Conservation (phyloP, 768 basidiomycete species). For the Crassisporium funariophilum region DNA sequence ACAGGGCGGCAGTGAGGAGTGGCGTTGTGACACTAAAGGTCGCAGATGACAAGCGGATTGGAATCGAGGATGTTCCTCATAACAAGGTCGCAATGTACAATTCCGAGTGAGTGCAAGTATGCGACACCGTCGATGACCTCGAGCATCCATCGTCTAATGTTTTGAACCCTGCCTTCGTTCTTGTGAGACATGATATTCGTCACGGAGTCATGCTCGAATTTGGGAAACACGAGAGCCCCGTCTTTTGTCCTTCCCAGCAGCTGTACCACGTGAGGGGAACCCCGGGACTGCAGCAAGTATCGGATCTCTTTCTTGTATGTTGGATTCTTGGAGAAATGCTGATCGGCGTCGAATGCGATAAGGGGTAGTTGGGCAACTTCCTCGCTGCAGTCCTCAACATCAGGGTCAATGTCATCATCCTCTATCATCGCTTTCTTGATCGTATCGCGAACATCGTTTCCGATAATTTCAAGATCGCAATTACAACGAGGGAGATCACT, state of each 20-base stretch:
- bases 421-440: not conserved
- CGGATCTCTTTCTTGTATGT: conserved; percentile 9
- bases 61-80: conserved; percentile 4
- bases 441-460: not conserved
- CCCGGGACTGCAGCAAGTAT: conserved; percentile 6
- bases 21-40: conserved; percentile 4
- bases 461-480: conserved; percentile 3
- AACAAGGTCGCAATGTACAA: conserved; percentile 6
- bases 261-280: conserved; percentile 3
- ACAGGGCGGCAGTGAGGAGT: conserved; percentile 2
- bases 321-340: conserved; percentile 3
- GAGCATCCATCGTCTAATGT: conserved; percentile 9
- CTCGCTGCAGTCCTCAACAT: not conserved
- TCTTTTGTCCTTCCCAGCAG: conserved; percentile 2
- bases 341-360: conserved; percentile 2
- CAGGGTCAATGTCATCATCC: not conserved
- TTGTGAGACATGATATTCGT: not conserved
- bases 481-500: conserved; percentile 4
- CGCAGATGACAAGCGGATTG: conserved; percentile 4
- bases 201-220: not conserved
- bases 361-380: not conserved
- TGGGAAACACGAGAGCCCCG: not conserved
- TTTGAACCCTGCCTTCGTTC: conserved; percentile 2
- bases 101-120: conserved; percentile 6
- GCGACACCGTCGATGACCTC: conserved; percentile 10